Base-by-base conservation (phyloP, 495 filamentous ascomycete genomes). In the Friedmanniomyces simplex region DNA sequence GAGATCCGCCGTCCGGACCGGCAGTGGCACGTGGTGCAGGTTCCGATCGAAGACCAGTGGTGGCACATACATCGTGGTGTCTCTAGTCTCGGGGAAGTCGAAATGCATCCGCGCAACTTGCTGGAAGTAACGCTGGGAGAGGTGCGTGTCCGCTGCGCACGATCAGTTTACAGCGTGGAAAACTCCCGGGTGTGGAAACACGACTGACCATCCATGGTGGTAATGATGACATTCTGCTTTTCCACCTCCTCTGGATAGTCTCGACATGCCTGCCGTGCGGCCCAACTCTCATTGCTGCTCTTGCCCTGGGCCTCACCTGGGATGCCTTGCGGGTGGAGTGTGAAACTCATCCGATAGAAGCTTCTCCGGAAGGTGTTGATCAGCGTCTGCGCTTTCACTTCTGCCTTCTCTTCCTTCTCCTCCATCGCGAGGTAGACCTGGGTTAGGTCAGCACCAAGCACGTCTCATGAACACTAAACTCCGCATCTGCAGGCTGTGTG, bases 41-140 rank as follows among this genome's bases (percentile, higher is more conserved):
- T 86, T 87, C 57, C 83, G 80, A 66, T 86, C 82, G 59, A 86
- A 87, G 47, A 87, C 78, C 51, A 87, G 84, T n/a, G 83, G 83
- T 14, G 80, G 80, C 34, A 79, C 72, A 64, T 87, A 87, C 28
- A 86, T 63, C 1, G 82, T 81, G 1, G 77, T 83, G 20, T 66
- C 71, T 1, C 77, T 76, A 7, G 79, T 81, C 18, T 77, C 74
- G 37, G 76, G 71, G 56, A 82, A 69, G 1, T 70, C 58, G 42
- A 73, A 70, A 61, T 87, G 83, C 66, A 82, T 76, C 26, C 70
- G 76, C 22, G 78, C 81, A 42, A 86, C 77, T 45, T 77, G 73
- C 30, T 74, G 71, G 66, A 86, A 86, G 66, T 85, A 85, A 61
- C 80, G 82, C 47, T 76, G 71, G 20, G 76, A 78, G 22, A 87